Evolutionary conservation across 768 basidiomycete species (phyloP), one percentile per base, ranked within the genome.

Genomic region (Termitomyces sp.): DNA sequence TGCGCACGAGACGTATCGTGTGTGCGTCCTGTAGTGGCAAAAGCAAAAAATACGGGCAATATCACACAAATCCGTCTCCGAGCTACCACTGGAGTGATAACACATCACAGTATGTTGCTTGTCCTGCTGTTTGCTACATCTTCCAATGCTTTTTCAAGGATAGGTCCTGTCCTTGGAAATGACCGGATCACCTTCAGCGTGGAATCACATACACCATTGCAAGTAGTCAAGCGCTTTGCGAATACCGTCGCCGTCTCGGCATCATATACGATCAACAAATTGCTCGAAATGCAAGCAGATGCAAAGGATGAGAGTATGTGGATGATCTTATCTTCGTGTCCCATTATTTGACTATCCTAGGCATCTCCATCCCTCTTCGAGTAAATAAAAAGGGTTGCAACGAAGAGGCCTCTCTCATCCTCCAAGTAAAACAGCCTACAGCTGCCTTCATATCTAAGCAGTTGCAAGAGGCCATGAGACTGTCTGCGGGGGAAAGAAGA

Each of bases 181-280:
- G 62, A 63, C 32, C 28, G 43, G 35, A 48, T 63, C 19, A 59
- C n/a, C 16, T 63, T 63, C 34, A 49, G 23, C 6, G 50, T 63
- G 21, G 58, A 59, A 43, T 34, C 50, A 16, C 53, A 48, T 14
- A 1, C 55, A 30, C 39, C 37, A 3, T 52, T 52, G 17, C 50
- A 27, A 28, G 21, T 52, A 27, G 9, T 53, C 10, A 61, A 50
- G 35, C 50, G 45, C 40, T 23, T 53, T 16, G 21, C 40, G 25
- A 56, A 27, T n/a, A 52, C 52, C 16, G 42, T 63, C 30, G 62
- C 62, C 25, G 21, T 21, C 10, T 61, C 62, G 19, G 54, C 51
- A 25, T 35, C 44, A 41, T 63, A 61, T 44, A 57, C 49, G n/a
- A 52, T 63, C 21, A 43, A 54, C 17, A 28, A 11, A 9, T 35